Base-by-base conservation (phyloP, 169 alveolate genomes). In the Plasmodium vivax region DNA sequence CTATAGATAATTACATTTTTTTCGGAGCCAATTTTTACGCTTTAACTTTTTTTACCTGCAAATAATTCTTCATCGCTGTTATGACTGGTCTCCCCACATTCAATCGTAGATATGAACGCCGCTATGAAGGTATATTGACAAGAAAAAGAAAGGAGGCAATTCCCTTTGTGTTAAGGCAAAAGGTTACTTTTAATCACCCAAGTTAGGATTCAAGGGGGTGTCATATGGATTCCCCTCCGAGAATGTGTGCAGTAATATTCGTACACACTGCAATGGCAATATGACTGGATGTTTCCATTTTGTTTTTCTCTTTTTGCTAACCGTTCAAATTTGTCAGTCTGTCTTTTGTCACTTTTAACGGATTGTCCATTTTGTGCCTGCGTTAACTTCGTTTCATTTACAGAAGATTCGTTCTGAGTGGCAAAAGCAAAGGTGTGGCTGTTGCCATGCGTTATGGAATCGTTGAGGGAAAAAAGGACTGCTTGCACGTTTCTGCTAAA, bases 321-420 rank as follows among this genome's bases (percentile, higher is more conserved):
- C 93, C 79, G 71, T 85, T 85, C 80, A 85, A 85, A 47, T 75
- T 73, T 34, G 73, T 51, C 62, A 85, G 51, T 85, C 34, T 75
- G 72, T 16, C 82, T 75, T 85, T 85, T 75, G 56, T 16, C 41
- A 27, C 41, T 32, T 51, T 47, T 74, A 75, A 30, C 27, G 82
- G 45, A 14, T 75, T 43, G 36, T 73, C 73, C 93, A 85, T 85
- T 27, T 51, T 73, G 51, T 47, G 54, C 45, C 38, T 51, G 12
- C n/a, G 38, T 32, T 75, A 83, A 83, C 41, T 73, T 56, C 34
- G 41, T 30, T 68, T 45, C 75, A 74, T 85, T 85, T 85, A 75
- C 71, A 47, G 62, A 85, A 85, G 68, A 16, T 74, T 74, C 34
- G 32, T 74, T 77, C 85, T 36, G 27, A 74, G 71, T 32, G 85